Evolutionary conservation across 257 asterid genomes (phyloP).

Genomic region (Solanum bulbocastanum): DNA sequence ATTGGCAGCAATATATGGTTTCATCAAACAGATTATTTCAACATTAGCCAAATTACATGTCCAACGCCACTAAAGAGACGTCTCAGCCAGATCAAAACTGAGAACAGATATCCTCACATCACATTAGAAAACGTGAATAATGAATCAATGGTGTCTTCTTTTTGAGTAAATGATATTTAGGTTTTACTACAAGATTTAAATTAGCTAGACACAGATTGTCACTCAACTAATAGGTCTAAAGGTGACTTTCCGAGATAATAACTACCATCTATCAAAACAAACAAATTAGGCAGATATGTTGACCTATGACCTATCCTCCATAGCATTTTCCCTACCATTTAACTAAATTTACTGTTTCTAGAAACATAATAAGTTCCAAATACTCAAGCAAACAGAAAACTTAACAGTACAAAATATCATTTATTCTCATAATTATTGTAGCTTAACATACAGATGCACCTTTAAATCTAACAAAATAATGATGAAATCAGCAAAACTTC

Average conservation of each 20-base stretch:
- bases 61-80: not conserved
- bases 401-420: not conserved
- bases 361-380: not conserved
- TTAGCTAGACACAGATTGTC: not conserved
- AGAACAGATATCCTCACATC: not conserved
- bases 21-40: not conserved
- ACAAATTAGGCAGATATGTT: not conserved
- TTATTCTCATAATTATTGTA: not conserved
- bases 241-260: not conserved
- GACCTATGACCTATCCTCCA: not conserved
- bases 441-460: not conserved
- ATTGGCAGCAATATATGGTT: not conserved
- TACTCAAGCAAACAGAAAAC: not conserved
- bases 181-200: not conserved
- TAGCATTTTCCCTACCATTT: not conserved
- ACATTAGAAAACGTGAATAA: not conserved
- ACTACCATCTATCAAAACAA: not conserved
- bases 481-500: not conserved
- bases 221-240: too few relatives aligned
- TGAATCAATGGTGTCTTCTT: not conserved
- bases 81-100: not conserved
- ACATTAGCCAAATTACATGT: not conserved
- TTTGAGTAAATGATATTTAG: not conserved
- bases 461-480: not conserved
- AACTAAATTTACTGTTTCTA: not conserved